A percentile compares a stretch with the other conserved stretches of the same genome.
Evolutionary conservation across 2,329 filamentous ascomycete species (phyloP).

Genomic region (Aspergillus melleus): DNA sequence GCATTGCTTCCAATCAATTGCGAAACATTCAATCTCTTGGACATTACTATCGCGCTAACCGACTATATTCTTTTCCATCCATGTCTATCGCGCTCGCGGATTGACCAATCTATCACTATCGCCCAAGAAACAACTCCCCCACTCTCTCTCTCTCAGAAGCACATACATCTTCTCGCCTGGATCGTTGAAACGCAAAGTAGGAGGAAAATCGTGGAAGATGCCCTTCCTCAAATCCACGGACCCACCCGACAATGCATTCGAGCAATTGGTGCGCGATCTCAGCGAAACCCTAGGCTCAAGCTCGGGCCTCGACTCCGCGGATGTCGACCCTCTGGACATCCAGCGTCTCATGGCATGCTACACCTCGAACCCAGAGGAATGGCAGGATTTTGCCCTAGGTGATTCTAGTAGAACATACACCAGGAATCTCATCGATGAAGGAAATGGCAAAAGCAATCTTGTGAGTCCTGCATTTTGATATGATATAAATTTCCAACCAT

Average conservation of each 20-base stretch:
- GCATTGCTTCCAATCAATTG: not conserved
- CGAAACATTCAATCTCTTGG: not conserved
- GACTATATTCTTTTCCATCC: not conserved
- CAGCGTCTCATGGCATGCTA: constrained; percentile 74
- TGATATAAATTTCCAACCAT: not conserved
- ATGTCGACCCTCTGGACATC: constrained; percentile 74
- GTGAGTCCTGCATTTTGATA: constrained; percentile 50
- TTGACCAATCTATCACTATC: not conserved
- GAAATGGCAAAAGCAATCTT: constrained; percentile 78
- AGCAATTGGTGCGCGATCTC: constrained; percentile 70
- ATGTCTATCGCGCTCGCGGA: not conserved
- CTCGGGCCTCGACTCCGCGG: constrained; percentile 77
- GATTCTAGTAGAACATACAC: constrained; percentile 74
- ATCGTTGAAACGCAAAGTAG: not conserved
- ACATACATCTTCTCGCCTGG: not conserved
- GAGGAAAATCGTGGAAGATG: constrained; percentile 24
- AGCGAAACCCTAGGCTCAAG: constrained; percentile 74
- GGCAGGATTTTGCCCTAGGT: constrained; percentile 73
- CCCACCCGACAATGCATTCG: constrained; percentile 51
- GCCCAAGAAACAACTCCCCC: not conserved
- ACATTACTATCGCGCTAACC: not conserved
- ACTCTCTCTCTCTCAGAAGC: not conserved
- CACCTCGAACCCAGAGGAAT: constrained; percentile 66
- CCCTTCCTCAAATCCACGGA: constrained; percentile 32
- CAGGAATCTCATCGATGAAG: constrained; percentile 83